phyloP scores from a whole-genome alignment of 108 stramenopile genomes.

The Schizochytrium sp. region DNA sequence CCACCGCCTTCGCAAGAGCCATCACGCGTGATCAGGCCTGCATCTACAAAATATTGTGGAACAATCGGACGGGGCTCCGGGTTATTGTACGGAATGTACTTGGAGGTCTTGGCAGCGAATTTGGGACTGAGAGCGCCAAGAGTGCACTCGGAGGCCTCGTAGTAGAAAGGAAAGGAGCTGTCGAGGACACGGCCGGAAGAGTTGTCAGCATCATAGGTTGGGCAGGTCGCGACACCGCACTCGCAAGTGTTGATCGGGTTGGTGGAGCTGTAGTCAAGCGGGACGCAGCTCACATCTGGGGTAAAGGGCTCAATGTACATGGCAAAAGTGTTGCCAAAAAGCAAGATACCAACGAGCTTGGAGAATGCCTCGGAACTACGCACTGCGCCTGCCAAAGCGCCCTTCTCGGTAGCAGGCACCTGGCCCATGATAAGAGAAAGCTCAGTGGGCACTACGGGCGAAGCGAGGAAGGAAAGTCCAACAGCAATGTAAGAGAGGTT shows the following conservation, averaged over 20 bases:
- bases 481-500: constrained; percentile 53
- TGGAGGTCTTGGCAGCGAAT: neutral
- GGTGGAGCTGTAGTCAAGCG: constrained; percentile 22
- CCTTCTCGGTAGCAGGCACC: constrained; percentile 34
- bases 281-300: constrained; percentile 42
- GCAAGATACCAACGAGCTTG: constrained; percentile 42
- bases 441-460: neutral
- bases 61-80: neutral
- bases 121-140: neutral
- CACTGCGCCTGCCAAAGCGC: constrained; percentile 30
- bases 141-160: constrained; percentile 9
- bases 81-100: neutral
- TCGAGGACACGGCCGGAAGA: constrained; percentile 14
- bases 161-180: constrained; percentile 17
- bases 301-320: constrained; percentile 29
- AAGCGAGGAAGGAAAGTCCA: neutral
- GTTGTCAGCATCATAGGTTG: constrained; percentile 1
- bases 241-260: constrained; percentile 25
- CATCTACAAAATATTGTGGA: constrained; percentile 17
- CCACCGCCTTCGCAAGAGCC: constrained; percentile 26
- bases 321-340: constrained; percentile 40
- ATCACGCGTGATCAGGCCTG: neutral
- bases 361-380: constrained; percentile 56
- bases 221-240: constrained; percentile 53
- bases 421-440: constrained; percentile 32